A percentile compares a stretch with the other conserved stretches of the same genome.
phyloP scores from a whole-genome alignment of 352 stramenopile genomes.

The Saprolegnia diclina region DNA sequence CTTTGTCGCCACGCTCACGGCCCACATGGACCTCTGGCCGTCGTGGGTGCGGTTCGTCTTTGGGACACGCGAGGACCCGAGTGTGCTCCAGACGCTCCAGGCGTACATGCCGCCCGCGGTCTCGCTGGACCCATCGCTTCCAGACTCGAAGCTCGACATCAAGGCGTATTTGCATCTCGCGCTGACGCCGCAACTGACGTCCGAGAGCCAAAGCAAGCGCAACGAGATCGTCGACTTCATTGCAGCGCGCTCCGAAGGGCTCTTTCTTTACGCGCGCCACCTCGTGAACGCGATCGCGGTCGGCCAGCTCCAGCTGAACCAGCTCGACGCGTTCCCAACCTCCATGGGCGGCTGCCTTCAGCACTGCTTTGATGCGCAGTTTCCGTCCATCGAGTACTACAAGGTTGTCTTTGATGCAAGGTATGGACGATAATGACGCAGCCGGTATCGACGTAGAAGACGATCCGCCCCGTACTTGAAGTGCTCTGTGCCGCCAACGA shows the following conservation, averaged over 20 bases:
- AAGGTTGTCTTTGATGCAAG: conserved; percentile 28
- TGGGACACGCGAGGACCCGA: conserved; percentile 48
- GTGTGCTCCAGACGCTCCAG: conserved; percentile 48
- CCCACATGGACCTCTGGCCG: conserved; percentile 44
- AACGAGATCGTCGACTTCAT: not conserved
- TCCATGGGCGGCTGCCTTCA: conserved; percentile 60
- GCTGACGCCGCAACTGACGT: not conserved
- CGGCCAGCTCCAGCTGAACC: conserved; percentile 38
- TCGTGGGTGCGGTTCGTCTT: conserved; percentile 62
- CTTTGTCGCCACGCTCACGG: conserved; percentile 47
- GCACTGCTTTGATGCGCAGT: conserved; percentile 69
- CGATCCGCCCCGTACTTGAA: conserved; percentile 43
- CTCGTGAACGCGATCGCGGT: conserved; percentile 58
- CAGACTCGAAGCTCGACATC: not conserved
- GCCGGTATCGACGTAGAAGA: not conserved
- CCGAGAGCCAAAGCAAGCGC: not conserved
- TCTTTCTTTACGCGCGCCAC: conserved; percentile 71
- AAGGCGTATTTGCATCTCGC: not conserved
- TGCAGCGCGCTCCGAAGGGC: conserved; percentile 27
- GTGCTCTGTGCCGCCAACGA: conserved; percentile 62
- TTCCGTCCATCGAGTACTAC: conserved; percentile 42
- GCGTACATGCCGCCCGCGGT: conserved; percentile 35
- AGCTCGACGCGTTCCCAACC: conserved; percentile 51
- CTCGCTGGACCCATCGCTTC: not conserved
- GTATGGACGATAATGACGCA: too few species aligned